Evolutionary conservation across 2,329 filamentous ascomycete species (phyloP), one percentile per base, ranked within the genome.

Genomic region (Knoxdaviesia capensis): DNA sequence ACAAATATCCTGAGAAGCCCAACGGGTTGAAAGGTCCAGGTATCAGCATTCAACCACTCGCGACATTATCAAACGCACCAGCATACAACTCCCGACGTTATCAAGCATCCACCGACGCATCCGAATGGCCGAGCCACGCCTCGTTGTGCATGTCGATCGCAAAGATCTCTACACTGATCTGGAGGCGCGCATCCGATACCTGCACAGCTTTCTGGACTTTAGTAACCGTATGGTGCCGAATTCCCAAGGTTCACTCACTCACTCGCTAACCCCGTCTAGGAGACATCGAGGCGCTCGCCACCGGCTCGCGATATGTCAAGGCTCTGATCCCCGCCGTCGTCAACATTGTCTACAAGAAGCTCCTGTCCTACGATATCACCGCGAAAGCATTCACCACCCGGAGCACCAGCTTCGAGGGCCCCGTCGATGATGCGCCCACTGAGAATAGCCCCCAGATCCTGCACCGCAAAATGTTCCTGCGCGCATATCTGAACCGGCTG

Each of bases 331-430:
- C 84, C 1, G 78, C 81, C 38, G 70, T 90, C 28, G 81, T 88
- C 53, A 85, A 87, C 58, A 82, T 86, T 46, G 80, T 88, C 33
- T 90, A 88, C 63, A 76, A 77, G 53, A 88, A 88, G 54, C 69
- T 90, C 1, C 64, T 88, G 8, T 73, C 77, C 52, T 84, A 82
- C 59, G 83, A 88, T 54, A 83, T 90, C 55, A 90, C 83, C 3
- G 81, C 83, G 1, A 72, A 80, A 41, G 80, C 80, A 9, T 85
- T 88, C 55, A 69, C 74, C 44, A 74, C 71, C 1, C 59, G 68
- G 30, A 70, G 65, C 45, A 74, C 71, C 2, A 74, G 71, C 36
- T 77, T 75, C 47, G 75, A 83, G 49, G 76, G 74, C 0, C 74
- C 77, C 3, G 65, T 80, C 9, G 76, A 83, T 46, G 67, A 71